Evolutionary conservation across 1,139 yeast genomes (phyloP), one percentile per base, ranked within the genome.

Genomic region (Hyphopichia buzzinii): DNA sequence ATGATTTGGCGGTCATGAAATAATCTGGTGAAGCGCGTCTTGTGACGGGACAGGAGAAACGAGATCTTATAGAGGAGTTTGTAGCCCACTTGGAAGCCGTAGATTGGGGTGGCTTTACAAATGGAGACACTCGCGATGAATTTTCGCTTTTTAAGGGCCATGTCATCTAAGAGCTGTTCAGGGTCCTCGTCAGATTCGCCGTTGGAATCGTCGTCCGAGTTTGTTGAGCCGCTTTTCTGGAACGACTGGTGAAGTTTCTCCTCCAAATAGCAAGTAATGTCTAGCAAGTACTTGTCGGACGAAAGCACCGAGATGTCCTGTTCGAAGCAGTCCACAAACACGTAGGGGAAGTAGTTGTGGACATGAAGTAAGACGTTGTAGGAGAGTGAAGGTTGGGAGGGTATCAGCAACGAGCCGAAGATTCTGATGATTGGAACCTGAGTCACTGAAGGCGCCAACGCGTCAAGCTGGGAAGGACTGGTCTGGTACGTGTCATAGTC

Each of bases 291-390:
- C 4, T 33, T 26, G 6, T 29, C 26, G 8, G 38, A 33, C 15
- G 11, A 8, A 16, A 35, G 24, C 11, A 29, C 11, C 35, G 26
- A 32, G 21, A 44, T 33, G 35, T 36, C 34, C 33, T 37, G 35
- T 16, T 55, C 57, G 33, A 45, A 48, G 35, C 62, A 83, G 29
- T 78, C 79, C 3, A 90, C 66, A 51, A 75, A 89, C 6, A 92
- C 49, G 52, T 92, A 92, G 0, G 97, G 98, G 46, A 72, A 86
- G 17, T 77, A 77, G 36, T 94, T 92, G 61, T 90, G 97, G 8
- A 94, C 66, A 55, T 92, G 97, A 1, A 85, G 51, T 22, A 70
- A 41, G 0, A 62, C 49, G 41, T 66, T 64, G 44, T 50, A 52
- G 23, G 13, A n/a, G 6, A 30, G 22, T 3, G 7, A 3, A 10